Evolutionary conservation across 768 basidiomycete species (phyloP), one percentile per base, ranked within the genome.

Genomic region (Tephrocybe sp.): DNA sequence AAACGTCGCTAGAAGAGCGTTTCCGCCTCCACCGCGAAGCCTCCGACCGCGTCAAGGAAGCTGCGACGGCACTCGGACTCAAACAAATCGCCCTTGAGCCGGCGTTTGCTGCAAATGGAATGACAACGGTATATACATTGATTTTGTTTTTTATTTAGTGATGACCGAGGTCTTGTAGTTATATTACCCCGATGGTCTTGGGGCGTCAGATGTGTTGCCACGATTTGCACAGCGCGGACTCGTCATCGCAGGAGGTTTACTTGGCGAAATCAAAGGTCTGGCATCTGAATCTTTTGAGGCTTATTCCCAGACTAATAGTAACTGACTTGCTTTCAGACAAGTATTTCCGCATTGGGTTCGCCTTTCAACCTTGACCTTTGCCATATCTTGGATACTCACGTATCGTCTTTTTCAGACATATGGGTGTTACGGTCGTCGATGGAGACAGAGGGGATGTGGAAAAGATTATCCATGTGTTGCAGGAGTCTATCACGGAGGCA

Each of bases 311-410:
- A 42, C 12, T 31, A 31, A 32, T 23, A 13, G 5, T 49, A 22
- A 42, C 11, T 33, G 4, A 26, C 12, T 26, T n/a, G 30, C 17
- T 19, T 55, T 20, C 55, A 89, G 88, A 87, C 62, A 87, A 84
- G 62, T 96, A 96, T 68, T 93, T 96, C 85, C 86, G 94, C 45
- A 84, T 97, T 48, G 94, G 93, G 79, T 80, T 52, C 34, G 78
- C 73, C 48, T 26, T 34, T 40, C 39, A 16, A 47, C 20, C 44
- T 42, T 50, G 10, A 39, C 44, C 16, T 50, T 46, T 32, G 49
- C 20, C 3, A 23, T 26, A 14, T 38, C 34, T 33, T 33, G 33
- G 26, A 26, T 26, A 26, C 26, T 26, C 7, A 26, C 30, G 49
- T 26, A 48, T 39, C 46, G 19, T n/a, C 26, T 52, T 34, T 48